Base-by-base conservation (phyloP, 345 rosid species). In the Trapa bicornis region DNA sequence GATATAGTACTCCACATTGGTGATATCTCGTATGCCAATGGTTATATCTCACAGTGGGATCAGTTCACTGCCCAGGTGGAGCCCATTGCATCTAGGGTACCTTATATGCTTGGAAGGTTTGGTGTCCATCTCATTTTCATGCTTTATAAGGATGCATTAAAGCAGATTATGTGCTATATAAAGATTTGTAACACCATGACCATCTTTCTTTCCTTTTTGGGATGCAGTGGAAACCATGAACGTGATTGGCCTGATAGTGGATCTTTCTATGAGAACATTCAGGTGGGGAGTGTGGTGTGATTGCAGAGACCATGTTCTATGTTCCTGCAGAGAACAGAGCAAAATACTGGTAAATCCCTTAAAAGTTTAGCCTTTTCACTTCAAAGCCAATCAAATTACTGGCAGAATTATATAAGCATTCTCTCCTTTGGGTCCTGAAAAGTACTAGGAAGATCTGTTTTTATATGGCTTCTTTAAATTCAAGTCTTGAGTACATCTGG, bases 91-190 rank as follows among this genome's bases (percentile, higher is more conserved):
- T 85, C 92, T 38, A 78, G 69, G 0, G 83, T 85, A 48, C 85
- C 92, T 2, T 89, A 85, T 76, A 89, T 89, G 96, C 54, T 86
- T 65, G 92, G 81, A n/a, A 88, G 96, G 96, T 88, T 45, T n/a
- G 63, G 63, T 2, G 37, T 35, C 38, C 38, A 32, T 32, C 32
- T 32, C 63, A 58, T 58, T 1, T 9, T 10, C 37, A 9, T 32
- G 2, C 63, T 58, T 33, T 57, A 8, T 58, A 9, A 0, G 15
- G 16, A 11, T 35, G 2, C 33, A 8, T 10, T 32, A 2, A 11
- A 57, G 0, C 17, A 57, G 1, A 29, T 54, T 16, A 54, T 17
- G 29, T 29, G 61, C 37, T 57, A 57, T 11, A 57, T 58, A 1
- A 10, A 33, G 56, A 4, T 58, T 10, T 10, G 4, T 32, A 10